Conservation (phyloP, 2,329 filamentous ascomycete genomes). For the Diaporthe batatas region DNA sequence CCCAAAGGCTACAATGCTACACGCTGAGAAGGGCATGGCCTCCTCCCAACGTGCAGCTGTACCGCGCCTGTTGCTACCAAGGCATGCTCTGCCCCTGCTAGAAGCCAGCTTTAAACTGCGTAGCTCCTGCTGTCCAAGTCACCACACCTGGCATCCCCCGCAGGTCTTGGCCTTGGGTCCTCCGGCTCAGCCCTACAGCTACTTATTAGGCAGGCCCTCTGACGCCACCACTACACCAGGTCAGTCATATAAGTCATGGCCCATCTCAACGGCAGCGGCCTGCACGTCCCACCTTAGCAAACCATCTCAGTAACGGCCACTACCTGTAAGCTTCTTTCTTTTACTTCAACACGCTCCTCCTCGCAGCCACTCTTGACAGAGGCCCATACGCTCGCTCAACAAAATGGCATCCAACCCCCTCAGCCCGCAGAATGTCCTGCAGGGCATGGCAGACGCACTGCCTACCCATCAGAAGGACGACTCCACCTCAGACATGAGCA, state of each 20-base stretch:
- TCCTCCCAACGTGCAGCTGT: not conserved
- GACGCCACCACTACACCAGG: conserved; percentile 32
- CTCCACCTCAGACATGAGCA: conserved; percentile 73
- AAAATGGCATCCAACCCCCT: conserved; percentile 53
- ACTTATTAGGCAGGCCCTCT: conserved; percentile 39
- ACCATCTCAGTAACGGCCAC: not conserved
- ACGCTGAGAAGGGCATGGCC: not conserved
- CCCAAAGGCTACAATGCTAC: not conserved
- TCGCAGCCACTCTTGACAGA: not conserved
- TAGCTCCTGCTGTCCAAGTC: not conserved
- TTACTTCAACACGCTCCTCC: not conserved
- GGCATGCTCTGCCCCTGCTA: not conserved
- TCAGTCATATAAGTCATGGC: too few species aligned
- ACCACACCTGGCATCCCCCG: conserved; percentile 27
- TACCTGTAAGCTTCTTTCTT: not conserved
- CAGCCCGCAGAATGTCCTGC: conserved; percentile 61
- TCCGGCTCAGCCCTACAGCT: conserved; percentile 39
- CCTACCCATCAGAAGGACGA: conserved; percentile 67
- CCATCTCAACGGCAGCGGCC: not conserved
- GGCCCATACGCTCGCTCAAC: not conserved
- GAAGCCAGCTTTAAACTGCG: not conserved
- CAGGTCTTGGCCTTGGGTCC: conserved; percentile 10
- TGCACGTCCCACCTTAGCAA: not conserved
- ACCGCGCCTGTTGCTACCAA: not conserved
- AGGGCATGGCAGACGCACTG: conserved; percentile 71